These are phyloP conservation scores for Lophiotrema nucula DNA, from an alignment of 495 filamentous ascomycete genomes.

Conservation along the genomic window DNA sequence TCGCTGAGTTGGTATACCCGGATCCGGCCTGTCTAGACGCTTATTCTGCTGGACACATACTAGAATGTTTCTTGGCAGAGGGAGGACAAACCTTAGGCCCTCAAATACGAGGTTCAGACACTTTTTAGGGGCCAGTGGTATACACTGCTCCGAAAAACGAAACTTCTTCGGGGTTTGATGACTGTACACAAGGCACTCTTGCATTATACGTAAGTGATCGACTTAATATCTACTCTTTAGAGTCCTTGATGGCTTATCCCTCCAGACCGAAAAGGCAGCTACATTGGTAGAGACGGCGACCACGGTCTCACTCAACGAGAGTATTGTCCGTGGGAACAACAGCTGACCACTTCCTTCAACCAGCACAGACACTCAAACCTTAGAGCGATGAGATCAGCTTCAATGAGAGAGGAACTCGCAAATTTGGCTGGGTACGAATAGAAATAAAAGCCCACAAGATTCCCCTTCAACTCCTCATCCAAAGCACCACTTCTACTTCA, in stretches of 20 bases:
- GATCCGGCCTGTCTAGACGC: background rate
- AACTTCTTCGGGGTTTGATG: too few relatives aligned
- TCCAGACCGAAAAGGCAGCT: background rate
- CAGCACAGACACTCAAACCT: too few relatives aligned
- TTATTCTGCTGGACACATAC: background rate
- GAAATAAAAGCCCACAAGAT: background rate
- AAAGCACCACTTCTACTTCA: background rate
- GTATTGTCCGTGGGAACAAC: background rate
- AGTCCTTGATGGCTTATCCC: too few relatives aligned
- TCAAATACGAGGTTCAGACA: background rate
- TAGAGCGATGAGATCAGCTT: background rate
- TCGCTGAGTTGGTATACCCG: background rate
- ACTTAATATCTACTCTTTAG: too few relatives aligned
- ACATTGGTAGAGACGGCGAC: background rate
- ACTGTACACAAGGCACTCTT: too few relatives aligned
- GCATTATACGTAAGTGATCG: too few relatives aligned
- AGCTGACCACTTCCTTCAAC: too few relatives aligned
- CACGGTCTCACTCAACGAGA: background rate
- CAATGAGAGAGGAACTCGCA: too few relatives aligned
- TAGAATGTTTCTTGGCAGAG: background rate
- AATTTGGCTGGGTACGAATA: background rate
- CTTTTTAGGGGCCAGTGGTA: background rate
- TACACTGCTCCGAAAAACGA: background rate
- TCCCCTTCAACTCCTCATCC: background rate
- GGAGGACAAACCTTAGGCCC: too few relatives aligned